These are phyloP conservation scores for Protomyces inundatus DNA, from an alignment of 1,139 yeast genomes.

Conservation along the genomic window DNA sequence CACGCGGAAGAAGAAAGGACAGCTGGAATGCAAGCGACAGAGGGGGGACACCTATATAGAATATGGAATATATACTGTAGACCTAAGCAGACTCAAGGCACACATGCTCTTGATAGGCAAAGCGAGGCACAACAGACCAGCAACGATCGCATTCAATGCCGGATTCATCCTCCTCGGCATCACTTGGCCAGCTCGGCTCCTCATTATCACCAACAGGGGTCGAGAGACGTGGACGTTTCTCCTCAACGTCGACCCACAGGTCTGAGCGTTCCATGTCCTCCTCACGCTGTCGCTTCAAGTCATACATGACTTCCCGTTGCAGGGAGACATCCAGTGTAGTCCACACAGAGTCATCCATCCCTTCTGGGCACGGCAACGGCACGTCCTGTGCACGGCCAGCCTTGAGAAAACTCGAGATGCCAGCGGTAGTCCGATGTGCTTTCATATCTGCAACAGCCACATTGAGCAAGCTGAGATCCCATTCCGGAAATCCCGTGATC, in stretches of 20 bases:
- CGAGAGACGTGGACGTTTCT: background rate
- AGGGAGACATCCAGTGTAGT: slow-evolving; percentile 1
- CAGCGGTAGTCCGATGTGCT: background rate
- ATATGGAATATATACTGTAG: background rate
- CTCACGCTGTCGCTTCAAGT: background rate
- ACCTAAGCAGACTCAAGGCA: background rate
- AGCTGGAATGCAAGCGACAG: background rate
- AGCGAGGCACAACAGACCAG: slow-evolving; percentile 16
- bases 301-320: background rate
- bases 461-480: slow-evolving; percentile 27
- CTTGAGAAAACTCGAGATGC: slow-evolving; percentile 4
- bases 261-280: background rate
- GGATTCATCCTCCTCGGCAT: slow-evolving; percentile 5
- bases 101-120: slow-evolving; percentile 12
- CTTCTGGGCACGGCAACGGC: slow-evolving; percentile 3
- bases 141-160: slow-evolving; percentile 12
- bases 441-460: slow-evolving; percentile 28
- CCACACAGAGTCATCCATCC: slow-evolving; percentile 13
- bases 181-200: background rate
- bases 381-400: background rate
- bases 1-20: background rate
- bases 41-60: too few relatives aligned
- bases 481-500: background rate
- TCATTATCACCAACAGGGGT: background rate
- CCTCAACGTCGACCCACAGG: background rate